Conservation (phyloP, 192 early-diverging fungal species). For the Rhizoclosmatium globosum region DNA sequence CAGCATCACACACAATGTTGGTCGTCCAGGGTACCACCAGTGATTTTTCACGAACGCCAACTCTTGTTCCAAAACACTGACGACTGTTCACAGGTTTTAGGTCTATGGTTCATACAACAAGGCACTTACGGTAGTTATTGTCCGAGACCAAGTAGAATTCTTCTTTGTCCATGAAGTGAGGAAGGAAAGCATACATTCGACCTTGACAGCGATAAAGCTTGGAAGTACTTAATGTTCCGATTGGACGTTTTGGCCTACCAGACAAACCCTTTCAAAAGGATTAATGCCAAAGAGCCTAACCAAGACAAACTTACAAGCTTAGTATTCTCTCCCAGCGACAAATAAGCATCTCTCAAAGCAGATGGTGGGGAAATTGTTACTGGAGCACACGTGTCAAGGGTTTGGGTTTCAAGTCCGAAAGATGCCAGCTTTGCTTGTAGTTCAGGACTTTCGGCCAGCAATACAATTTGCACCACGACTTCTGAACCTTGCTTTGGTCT, state of each 20-base stretch:
- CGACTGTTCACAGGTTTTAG: constrained; percentile 44
- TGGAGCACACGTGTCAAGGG: constrained; percentile 71
- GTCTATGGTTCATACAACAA: background rate
- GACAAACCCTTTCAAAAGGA: constrained; percentile 57
- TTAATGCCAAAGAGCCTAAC: background rate
- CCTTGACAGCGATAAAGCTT: constrained; percentile 86
- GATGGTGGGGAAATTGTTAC: constrained; percentile 77
- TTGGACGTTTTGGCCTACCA: constrained; percentile 78
- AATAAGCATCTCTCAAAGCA: constrained; percentile 80
- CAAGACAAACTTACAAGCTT: constrained; percentile 62
- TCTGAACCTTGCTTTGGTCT: constrained; percentile 62
- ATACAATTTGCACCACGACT: constrained; percentile 78
- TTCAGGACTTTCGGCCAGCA: constrained; percentile 76
- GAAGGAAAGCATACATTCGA: constrained; percentile 81
- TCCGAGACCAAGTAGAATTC: constrained; percentile 89
- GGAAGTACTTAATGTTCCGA: constrained; percentile 81
- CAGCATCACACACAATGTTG: constrained; percentile 79
- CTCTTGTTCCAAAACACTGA: constrained; percentile 79
- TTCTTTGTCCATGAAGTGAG: constrained; percentile 87
- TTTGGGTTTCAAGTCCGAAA: constrained; percentile 84
- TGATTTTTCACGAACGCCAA: constrained; percentile 77
- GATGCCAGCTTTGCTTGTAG: constrained; percentile 74
- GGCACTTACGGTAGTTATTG: constrained; percentile 68
- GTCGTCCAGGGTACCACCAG: constrained; percentile 76
- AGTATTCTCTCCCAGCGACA: constrained; percentile 74